phyloP scores from a whole-genome alignment of 2,329 filamentous ascomycete genomes.

The Trichoderma harzianum region DNA sequence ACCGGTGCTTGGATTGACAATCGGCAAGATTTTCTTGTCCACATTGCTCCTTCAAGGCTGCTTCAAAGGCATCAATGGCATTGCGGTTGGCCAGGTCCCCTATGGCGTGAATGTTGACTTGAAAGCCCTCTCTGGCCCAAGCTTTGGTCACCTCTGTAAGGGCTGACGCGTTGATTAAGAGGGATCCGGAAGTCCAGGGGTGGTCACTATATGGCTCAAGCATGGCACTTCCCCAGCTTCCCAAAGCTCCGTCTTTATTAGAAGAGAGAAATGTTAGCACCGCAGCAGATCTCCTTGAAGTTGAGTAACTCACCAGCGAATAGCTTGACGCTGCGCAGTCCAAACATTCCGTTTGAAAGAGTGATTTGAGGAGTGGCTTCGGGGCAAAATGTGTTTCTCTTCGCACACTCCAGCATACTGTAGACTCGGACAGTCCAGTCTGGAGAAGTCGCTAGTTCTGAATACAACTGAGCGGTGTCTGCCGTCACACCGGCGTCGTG shows the following conservation, averaged over 20 bases:
- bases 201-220: slow-evolving; percentile 68
- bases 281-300: not conserved
- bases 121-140: slow-evolving; percentile 61
- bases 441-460: slow-evolving; percentile 44
- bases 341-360: slow-evolving; percentile 48
- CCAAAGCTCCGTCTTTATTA: slow-evolving; percentile 61
- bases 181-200: slow-evolving; percentile 57
- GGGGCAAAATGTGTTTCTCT: slow-evolving; percentile 62
- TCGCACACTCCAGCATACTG: slow-evolving; percentile 64
- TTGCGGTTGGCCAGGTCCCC: slow-evolving; percentile 66
- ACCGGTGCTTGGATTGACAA: slow-evolving; percentile 55
- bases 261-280: not conserved
- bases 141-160: slow-evolving; percentile 51
- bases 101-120: slow-evolving; percentile 71
- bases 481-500: slow-evolving; percentile 64
- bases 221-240: slow-evolving; percentile 69
- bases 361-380: slow-evolving; percentile 44
- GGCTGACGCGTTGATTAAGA: slow-evolving; percentile 62
- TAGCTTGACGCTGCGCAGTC: slow-evolving; percentile 63
- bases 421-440: slow-evolving; percentile 63
- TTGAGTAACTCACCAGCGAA: slow-evolving; percentile 53
- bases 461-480: slow-evolving; percentile 52
- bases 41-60: slow-evolving; percentile 53
- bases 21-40: slow-evolving; percentile 37
- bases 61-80: slow-evolving; percentile 60